Percentiles rank a stretch among this genome's conserved stretches.
Conservation (phyloP, 441 rosid genomes). For the Sinapis alba region DNA sequence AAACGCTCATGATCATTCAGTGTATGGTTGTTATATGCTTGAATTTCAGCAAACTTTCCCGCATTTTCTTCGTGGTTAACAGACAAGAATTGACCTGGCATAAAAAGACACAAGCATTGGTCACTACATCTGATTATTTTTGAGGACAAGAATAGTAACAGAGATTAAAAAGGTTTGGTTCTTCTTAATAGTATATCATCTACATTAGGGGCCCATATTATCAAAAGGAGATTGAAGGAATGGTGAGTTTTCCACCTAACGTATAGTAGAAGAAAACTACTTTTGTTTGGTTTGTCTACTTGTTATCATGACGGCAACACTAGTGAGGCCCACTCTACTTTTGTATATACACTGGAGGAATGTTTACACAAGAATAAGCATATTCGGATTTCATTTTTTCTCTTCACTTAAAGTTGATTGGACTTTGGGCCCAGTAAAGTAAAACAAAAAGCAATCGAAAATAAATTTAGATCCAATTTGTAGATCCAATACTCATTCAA, state of each 20-base stretch:
- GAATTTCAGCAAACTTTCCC: background rate
- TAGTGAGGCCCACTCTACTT: background rate
- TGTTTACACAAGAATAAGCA: background rate
- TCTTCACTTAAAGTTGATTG: background rate
- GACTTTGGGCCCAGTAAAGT: background rate
- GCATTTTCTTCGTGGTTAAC: background rate
- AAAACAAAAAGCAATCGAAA: background rate
- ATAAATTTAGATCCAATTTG: background rate
- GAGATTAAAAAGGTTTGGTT: conserved; percentile 1
- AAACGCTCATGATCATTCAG: conserved; percentile 16
- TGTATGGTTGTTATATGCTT: conserved; percentile 16
- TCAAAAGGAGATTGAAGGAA: conserved; percentile 7
- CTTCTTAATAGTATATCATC: background rate
- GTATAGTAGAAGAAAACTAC: background rate
- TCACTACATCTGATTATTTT: background rate
- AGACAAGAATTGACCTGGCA: background rate
- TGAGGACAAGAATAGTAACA: conserved; percentile 3
- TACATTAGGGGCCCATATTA: conserved; percentile 6
- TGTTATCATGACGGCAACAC: background rate
- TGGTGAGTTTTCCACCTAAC: conserved; percentile 17
- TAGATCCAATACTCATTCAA: background rate
- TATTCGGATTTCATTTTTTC: conserved; percentile 14
- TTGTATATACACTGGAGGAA: background rate
- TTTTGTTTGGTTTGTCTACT: too few species aligned
- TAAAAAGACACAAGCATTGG: background rate